phyloP scores from a whole-genome alignment of 2,329 filamentous ascomycete genomes.

The Huntiella bhutanensis region DNA sequence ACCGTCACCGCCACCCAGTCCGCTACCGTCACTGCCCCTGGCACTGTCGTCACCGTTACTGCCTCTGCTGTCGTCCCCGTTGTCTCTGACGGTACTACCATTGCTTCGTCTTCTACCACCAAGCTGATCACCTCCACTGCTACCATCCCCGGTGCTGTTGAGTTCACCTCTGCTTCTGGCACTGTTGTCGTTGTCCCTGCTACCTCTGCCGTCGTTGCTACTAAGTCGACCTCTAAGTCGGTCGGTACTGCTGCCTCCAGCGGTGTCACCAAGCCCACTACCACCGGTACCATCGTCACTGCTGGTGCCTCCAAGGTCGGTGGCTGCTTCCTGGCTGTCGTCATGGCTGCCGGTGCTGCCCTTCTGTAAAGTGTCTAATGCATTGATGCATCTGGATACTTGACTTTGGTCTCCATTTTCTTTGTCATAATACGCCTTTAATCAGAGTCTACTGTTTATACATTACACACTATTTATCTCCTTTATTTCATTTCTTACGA shows the following conservation, averaged over 20 bases:
- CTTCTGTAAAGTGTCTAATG: conserved; percentile 6
- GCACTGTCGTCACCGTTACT: conserved; percentile 31
- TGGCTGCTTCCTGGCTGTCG: conserved; percentile 3
- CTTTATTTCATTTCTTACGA: conserved; percentile 11
- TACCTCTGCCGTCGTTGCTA: conserved; percentile 11
- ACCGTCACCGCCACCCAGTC: conserved; percentile 32
- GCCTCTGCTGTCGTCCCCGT: conserved; percentile 17
- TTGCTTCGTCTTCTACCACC: conserved; percentile 28
- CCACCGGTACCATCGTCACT: conserved; percentile 9
- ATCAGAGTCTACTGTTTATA: too few relatives aligned
- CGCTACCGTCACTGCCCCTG: conserved; percentile 24
- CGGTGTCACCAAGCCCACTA: conserved; percentile 1
- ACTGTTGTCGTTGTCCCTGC: conserved; percentile 11
- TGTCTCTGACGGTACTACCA: conserved; percentile 19
- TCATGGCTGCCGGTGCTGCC: conserved; percentile 6
- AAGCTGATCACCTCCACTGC: conserved; percentile 31
- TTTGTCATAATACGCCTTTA: too few relatives aligned
- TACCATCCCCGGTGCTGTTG: conserved; percentile 31
- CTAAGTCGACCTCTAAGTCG: conserved; percentile 14
- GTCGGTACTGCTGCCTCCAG: conserved; percentile 11
- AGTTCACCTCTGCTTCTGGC: conserved; percentile 21
- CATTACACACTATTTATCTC: not conserved
- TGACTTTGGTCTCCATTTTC: not conserved
- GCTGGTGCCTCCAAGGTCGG: conserved; percentile 10
- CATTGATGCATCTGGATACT: not conserved